These are phyloP conservation scores for Entomortierella beljakovae DNA, from an alignment of 192 early-diverging fungal genomes.

Conservation along the genomic window DNA sequence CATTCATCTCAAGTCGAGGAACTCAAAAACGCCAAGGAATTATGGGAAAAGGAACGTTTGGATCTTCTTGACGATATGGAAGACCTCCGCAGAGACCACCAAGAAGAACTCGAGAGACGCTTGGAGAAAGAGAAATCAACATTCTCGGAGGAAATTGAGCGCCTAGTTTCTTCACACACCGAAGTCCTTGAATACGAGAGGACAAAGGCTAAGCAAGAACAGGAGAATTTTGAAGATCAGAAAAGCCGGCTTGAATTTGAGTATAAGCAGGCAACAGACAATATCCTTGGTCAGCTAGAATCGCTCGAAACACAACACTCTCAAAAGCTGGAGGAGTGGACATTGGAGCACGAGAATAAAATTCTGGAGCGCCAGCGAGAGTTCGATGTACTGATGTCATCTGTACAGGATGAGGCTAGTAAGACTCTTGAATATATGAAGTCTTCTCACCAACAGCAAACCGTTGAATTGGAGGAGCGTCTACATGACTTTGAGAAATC, in stretches of 20 bases:
- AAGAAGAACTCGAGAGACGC: constrained; percentile 17
- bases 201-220: neutral
- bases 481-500: constrained; percentile 6
- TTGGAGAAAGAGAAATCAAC: neutral
- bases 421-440: constrained; percentile 2
- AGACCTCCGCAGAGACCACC: constrained; percentile 19
- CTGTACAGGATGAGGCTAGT: neutral
- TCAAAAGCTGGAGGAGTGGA: constrained; percentile 4
- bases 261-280: constrained; percentile 6
- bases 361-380: neutral
- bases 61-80: constrained; percentile 22
- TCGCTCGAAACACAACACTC: constrained; percentile 8
- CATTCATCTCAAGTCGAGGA: constrained; percentile 3
- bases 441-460: neutral
- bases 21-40: constrained; percentile 4
- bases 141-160: constrained; percentile 15
- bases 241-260: neutral
- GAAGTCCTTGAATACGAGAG: neutral
- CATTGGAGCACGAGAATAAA: constrained; percentile 5
- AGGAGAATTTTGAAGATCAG: constrained; percentile 9
- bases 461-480: neutral
- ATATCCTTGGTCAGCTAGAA: constrained; percentile 10
- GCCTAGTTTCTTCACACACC: constrained; percentile 2
- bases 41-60: constrained; percentile 26
- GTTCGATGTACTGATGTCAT: neutral